These are phyloP conservation scores for Dillenia suffruticosa DNA, from an alignment of 164 flowering plant genomes.

Conservation along the genomic window DNA sequence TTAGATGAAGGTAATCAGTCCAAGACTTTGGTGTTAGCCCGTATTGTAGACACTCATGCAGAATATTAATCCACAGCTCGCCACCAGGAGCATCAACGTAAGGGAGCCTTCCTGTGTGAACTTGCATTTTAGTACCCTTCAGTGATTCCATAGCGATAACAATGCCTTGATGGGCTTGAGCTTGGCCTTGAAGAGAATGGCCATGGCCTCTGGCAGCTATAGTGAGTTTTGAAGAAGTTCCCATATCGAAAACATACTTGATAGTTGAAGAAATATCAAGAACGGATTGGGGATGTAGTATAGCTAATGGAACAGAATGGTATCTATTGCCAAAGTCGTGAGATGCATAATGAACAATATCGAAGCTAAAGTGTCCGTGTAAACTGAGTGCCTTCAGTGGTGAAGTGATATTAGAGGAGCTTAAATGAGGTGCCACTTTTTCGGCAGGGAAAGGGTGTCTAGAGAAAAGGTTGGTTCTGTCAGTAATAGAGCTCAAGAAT, in stretches of 20 bases:
- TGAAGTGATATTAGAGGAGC: conserved; percentile 11
- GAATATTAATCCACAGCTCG: conserved; percentile 78
- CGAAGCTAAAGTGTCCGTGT: conserved; percentile 46
- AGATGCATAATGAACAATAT: conserved; percentile 47
- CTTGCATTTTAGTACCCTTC: conserved; percentile 26
- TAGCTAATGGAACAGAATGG: conserved; percentile 53
- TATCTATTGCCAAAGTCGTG: conserved; percentile 73
- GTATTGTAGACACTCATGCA: conserved; percentile 64
- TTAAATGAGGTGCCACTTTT: not conserved
- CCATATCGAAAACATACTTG: conserved; percentile 48
- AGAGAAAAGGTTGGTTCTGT: conserved; percentile 36
- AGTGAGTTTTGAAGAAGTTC: conserved; percentile 48
- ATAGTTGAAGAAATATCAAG: conserved; percentile 55
- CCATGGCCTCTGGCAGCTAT: conserved; percentile 93
- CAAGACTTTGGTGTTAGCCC: conserved; percentile 92
- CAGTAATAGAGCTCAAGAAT: conserved; percentile 32
- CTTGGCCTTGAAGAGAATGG: conserved; percentile 88
- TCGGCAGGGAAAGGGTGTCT: conserved; percentile 19
- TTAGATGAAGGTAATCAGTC: conserved; percentile 92
- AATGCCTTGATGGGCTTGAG: conserved; percentile 63
- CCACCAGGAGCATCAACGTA: conserved; percentile 85
- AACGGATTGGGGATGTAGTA: conserved; percentile 63
- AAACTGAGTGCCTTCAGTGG: conserved; percentile 31
- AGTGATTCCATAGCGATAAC: conserved; percentile 80
- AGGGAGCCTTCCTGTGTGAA: conserved; percentile 43